Base-by-base conservation (phyloP, 148 eudicot species). In the Hydrangea macrophylla region DNA sequence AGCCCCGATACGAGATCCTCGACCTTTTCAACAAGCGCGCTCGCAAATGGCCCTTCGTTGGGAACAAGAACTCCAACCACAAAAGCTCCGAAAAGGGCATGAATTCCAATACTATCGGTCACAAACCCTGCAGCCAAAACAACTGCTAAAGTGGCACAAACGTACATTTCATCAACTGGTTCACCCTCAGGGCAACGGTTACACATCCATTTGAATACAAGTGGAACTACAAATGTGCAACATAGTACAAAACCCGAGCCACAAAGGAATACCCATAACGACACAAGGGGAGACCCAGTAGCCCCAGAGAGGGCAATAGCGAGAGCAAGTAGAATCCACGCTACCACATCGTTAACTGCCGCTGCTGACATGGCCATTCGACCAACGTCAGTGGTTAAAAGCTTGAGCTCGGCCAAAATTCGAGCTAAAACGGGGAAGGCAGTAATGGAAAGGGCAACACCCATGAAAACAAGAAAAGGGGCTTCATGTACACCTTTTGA, bases 371-470 rank as follows among this genome's bases (percentile, higher is more conserved):
- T 76, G 1, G 83, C 86, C 62, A 65, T 64, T 60, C 61, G 59
- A 10, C 86, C 86, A 5, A 83, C 61, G 37, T 71, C 68, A 1
- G 86, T 80, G 25, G 86, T 83, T 28, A 83, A 72, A 25, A 83
- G 86, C 64, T 83, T 83, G 35, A 80, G 81, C 33, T 83, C 86
- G 6, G 86, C 84, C 12, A 83, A 70, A 48, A 83, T 83, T 30
- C 86, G 86, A 24, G 86, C 86, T 11, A 80, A 64, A 13, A 80
- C 86, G 62, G 83, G 86, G 64, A 79, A 82, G 36, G 83, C 86
- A 2, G 86, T 79, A 40, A 82, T 82, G 11, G 86, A 83, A 44
- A 80, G 81, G 31, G 83, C 73, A 26, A 83, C 82, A 28, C 84
- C 86, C 79, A 83, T 83, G 73, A 83, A 83, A 8, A 83, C 75